phyloP scores from a whole-genome alignment of 139 green algal species.

The Gonium pectorale region DNA sequence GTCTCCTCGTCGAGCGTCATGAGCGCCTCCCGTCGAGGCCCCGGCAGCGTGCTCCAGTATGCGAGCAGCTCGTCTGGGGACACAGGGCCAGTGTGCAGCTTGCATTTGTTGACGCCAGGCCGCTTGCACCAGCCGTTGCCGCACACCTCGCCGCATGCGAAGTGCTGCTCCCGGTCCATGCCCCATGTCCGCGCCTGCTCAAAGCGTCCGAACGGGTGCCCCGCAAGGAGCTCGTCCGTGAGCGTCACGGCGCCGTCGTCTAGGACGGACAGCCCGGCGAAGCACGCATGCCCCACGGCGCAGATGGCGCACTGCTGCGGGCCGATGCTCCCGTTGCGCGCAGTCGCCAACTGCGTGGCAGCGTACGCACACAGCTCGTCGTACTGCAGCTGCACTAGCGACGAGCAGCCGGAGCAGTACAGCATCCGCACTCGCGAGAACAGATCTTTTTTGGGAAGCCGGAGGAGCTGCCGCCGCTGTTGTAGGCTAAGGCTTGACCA shows the following conservation, averaged over 20 bases:
- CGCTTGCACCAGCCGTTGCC: conserved; percentile 47
- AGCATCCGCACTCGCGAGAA: conserved; percentile 27
- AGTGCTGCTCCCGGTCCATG: conserved; percentile 31
- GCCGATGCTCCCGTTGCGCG: neutral
- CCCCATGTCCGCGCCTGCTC: conserved; percentile 41
- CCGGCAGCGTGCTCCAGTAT: conserved; percentile 35
- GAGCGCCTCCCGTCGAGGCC: conserved; percentile 22
- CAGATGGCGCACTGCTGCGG: conserved; percentile 28
- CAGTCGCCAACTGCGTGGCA: conserved; percentile 1
- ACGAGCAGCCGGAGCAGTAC: conserved; percentile 40
- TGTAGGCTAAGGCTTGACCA: conserved; percentile 33
- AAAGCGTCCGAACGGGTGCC: conserved; percentile 29
- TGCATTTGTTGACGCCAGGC: conserved; percentile 45
- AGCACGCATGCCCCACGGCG: conserved; percentile 18
- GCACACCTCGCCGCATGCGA: conserved; percentile 33
- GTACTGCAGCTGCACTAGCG: conserved; percentile 41
- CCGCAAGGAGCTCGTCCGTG: conserved; percentile 21
- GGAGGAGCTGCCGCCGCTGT: conserved; percentile 37
- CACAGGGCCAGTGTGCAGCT: conserved; percentile 42
- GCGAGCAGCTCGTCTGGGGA: conserved; percentile 35
- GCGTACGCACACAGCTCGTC: conserved; percentile 36
- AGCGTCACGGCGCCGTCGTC: conserved; percentile 38
- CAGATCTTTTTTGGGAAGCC: conserved; percentile 35
- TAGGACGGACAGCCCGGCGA: conserved; percentile 10
- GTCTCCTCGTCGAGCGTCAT: conserved; percentile 46